Percentiles rank a stretch among this genome's conserved stretches.
phyloP scores from a whole-genome alignment of 2,329 filamentous ascomycete species.

The Allantophomopsis cytisporea region DNA sequence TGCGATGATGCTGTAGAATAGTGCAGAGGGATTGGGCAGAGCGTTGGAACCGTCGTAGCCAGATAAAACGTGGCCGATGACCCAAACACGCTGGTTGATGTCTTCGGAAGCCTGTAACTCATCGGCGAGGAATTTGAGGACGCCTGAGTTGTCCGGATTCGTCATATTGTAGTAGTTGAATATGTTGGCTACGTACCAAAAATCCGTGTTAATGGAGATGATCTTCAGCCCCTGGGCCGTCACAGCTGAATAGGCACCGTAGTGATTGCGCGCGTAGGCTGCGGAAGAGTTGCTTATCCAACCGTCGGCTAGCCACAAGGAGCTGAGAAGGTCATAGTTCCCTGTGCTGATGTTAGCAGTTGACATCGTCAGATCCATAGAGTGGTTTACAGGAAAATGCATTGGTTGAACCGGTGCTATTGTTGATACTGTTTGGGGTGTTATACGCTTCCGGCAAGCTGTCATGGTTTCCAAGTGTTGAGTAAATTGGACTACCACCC shows the following conservation, averaged over 20 bases:
- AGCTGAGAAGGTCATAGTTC: no score
- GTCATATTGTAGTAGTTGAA: slow-evolving; percentile 14
- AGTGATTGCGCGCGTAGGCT: neutral
- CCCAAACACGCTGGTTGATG: slow-evolving; percentile 12
- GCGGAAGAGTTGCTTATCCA: slow-evolving; percentile 9
- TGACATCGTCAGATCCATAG: no score
- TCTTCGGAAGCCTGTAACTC: slow-evolving; percentile 13
- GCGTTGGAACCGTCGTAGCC: slow-evolving; percentile 10
- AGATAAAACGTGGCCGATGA: slow-evolving; percentile 13
- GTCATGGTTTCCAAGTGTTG: slow-evolving; percentile 17
- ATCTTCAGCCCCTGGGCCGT: slow-evolving; percentile 14
- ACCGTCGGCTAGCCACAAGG: slow-evolving; percentile 4
- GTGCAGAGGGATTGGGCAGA: slow-evolving; percentile 12
- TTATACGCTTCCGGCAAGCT: slow-evolving; percentile 2
- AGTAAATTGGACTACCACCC: slow-evolving; percentile 11
- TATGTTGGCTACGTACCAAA: slow-evolving; percentile 15
- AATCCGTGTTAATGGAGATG: slow-evolving; percentile 15
- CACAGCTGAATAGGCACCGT: slow-evolving; percentile 10
- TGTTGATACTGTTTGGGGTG: no score
- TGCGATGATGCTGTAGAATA: slow-evolving; percentile 14
- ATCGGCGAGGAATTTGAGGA: slow-evolving; percentile 10
- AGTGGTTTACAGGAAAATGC: no score
- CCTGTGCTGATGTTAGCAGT: no score
- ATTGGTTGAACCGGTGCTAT: no score
- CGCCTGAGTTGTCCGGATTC: slow-evolving; percentile 12